Evolutionary conservation across 345 rosid species (phyloP).

Genomic region (Populus pruinosa): DNA sequence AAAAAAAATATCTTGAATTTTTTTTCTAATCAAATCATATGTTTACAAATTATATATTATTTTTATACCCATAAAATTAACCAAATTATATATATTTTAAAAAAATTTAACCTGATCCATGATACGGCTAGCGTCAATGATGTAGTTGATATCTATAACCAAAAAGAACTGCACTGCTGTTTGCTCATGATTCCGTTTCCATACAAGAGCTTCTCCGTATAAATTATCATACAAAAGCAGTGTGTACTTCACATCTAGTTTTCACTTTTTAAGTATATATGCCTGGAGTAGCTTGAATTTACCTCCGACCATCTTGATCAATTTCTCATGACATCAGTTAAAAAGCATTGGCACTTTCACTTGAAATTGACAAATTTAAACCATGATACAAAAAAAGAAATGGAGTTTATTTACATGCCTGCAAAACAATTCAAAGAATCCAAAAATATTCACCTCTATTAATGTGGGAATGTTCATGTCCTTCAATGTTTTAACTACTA

Average conservation of each 20-base stretch:
- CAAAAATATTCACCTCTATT: slow-evolving; percentile 9
- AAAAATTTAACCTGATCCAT: no score
- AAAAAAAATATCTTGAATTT: no score
- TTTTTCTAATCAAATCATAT: no score
- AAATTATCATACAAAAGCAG: no score
- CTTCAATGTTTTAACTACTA: slow-evolving; percentile 8
- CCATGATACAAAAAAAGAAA: not conserved
- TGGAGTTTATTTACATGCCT: not conserved
- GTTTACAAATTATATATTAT: no score
- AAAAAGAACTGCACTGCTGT: not conserved
- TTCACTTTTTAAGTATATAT: no score
- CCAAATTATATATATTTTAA: no score
- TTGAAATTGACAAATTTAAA: not conserved
- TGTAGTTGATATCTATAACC: not conserved
- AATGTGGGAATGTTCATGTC: not conserved
- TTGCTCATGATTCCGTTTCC: not conserved
- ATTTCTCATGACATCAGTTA: not conserved
- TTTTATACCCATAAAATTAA: fast-evolving
- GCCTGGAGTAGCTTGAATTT: no score
- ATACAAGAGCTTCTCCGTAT: no score
- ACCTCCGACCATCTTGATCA: no score
- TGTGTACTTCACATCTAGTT: no score
- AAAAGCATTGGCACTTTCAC: not conserved
- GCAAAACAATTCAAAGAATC: slow-evolving; percentile 15
- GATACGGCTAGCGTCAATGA: no score